phyloP scores from a whole-genome alignment of 1,284 basidiomycete genomes.

The Leccinum angustisporum region DNA sequence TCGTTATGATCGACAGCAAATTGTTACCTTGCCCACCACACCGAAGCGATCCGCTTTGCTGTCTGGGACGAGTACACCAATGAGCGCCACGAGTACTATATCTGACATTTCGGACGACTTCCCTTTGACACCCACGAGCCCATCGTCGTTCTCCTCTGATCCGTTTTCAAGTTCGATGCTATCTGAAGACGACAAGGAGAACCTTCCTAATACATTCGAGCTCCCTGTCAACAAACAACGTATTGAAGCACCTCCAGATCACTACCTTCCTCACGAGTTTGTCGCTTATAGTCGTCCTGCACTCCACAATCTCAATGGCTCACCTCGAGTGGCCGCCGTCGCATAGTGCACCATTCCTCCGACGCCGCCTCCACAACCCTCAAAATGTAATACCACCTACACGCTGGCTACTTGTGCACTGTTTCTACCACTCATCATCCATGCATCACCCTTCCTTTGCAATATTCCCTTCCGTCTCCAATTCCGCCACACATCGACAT shows the following conservation, averaged over 20 bases:
- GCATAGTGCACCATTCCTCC: conserved; percentile 42
- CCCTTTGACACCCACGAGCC: conserved; percentile 76
- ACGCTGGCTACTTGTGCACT: conserved; percentile 54
- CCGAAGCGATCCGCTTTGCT: conserved; percentile 55
- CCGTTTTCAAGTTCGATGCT: conserved; percentile 51
- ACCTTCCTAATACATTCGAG: conserved; percentile 66
- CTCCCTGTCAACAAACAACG: conserved; percentile 68
- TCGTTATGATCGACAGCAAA: conserved; percentile 55
- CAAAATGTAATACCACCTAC: conserved; percentile 81
- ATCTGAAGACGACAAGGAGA: conserved; percentile 77
- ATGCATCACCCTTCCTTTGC: conserved; percentile 72
- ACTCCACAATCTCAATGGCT: conserved; percentile 62
- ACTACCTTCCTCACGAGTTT: conserved; percentile 77
- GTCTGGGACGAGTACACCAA: conserved; percentile 65
- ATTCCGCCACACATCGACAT: conserved; percentile 48
- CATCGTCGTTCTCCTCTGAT: conserved; percentile 53
- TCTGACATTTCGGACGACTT: conserved; percentile 80
- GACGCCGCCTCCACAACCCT: conserved; percentile 32
- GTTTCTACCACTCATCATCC: conserved; percentile 68
- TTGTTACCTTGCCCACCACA: conserved; percentile 64
- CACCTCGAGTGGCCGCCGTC: conserved; percentile 48
- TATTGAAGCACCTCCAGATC: conserved; percentile 64
- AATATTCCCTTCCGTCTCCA: conserved; percentile 50
- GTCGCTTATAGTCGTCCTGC: conserved; percentile 70
- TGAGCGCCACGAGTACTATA: conserved; percentile 66